Base-by-base conservation (phyloP, 1,284 basidiomycete species). In the Thecaphora thlaspeos region DNA sequence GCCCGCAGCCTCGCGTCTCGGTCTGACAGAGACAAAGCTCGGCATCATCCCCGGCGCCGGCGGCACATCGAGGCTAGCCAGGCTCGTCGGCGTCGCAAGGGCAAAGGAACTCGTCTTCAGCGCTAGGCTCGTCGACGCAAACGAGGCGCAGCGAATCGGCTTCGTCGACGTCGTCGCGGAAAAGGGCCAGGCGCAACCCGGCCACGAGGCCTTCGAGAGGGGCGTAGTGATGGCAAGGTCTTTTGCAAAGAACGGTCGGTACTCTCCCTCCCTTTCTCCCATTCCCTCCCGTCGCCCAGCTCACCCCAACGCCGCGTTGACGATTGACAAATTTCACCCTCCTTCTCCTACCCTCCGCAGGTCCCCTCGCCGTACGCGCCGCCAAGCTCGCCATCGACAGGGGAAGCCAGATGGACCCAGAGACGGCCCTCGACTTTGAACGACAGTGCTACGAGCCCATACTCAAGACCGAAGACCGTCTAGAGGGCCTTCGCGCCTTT, bases 91-190 rank as follows among this genome's bases (percentile, higher is more conserved):
- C 1, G 78, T 86, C 19, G 83, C 90, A 38, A 88, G 85, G 76
- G 87, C 92, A 7, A 96, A 95, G 78, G 89, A 92, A 70, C 81
- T 93, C 37, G 88, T 93, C 52, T 91, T 88, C 75, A 89, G 88
- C 2, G 88, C 87, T 8, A 82, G 85, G 8, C 80, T 84, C 48
- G 77, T 92, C 46, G 82, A 81, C 19, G 86, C 86, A 0, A 50
- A 78, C 1, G 86, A 95, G 73, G 91, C 91, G 3, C 80, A 85
- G 51, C 82, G 87, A 30, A 86, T 85, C 80, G 92, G 90, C 26
- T 82, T 91, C 21, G 85, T 88, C 10, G 88, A 91, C 75, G 89
- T 90, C 68, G 79, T 91, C 11, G 87, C 90, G 1, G 50, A 51
- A n/a, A 49, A 50, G 18, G 50, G 54, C 8, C 43, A 44, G 21